Percentiles rank a stretch among this genome's conserved stretches.
Conservation (phyloP, 306 rosid genomes). For the Trichosanthes truncata region DNA sequence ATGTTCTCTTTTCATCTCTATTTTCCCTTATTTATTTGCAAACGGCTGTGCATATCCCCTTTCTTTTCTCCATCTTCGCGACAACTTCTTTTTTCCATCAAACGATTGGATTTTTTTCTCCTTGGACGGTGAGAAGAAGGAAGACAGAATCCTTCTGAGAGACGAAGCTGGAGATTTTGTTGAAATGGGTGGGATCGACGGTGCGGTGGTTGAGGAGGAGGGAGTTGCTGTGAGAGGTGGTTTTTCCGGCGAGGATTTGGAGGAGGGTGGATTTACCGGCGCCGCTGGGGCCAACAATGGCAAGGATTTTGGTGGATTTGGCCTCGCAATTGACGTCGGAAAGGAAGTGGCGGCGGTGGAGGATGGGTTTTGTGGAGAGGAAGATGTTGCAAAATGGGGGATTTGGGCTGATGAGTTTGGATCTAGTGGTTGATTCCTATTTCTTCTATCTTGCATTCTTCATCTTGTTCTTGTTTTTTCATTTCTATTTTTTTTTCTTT, state of each 20-base stretch:
- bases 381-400: conserved; percentile 40
- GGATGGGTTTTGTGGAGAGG: conserved; percentile 11
- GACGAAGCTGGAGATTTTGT: conserved; percentile 64
- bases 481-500: background rate
- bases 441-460: conserved; percentile 69
- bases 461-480: conserved; percentile 50
- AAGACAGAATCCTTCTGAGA: conserved; percentile 69
- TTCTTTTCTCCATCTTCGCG: no score
- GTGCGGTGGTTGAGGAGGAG: conserved; percentile 53
- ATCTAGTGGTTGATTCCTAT: conserved; percentile 55
- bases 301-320: conserved; percentile 67
- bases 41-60: no score
- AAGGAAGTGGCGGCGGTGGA: conserved; percentile 39
- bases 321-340: conserved; percentile 50
- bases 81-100: no score
- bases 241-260: conserved; percentile 72
- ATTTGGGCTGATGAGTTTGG: conserved; percentile 27
- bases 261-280: conserved; percentile 89
- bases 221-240: conserved; percentile 43
- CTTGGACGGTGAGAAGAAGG: conserved; percentile 77
- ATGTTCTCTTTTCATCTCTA: no score
- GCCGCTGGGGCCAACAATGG: conserved; percentile 91
- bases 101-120: no score
- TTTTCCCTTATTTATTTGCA: no score
- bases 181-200: conserved; percentile 45